Percentiles rank a stretch among this genome's conserved stretches.
These are phyloP conservation scores for Heterobasidion occidentale DNA, from an alignment of 1,284 basidiomycete species.

Conservation along the genomic window DNA sequence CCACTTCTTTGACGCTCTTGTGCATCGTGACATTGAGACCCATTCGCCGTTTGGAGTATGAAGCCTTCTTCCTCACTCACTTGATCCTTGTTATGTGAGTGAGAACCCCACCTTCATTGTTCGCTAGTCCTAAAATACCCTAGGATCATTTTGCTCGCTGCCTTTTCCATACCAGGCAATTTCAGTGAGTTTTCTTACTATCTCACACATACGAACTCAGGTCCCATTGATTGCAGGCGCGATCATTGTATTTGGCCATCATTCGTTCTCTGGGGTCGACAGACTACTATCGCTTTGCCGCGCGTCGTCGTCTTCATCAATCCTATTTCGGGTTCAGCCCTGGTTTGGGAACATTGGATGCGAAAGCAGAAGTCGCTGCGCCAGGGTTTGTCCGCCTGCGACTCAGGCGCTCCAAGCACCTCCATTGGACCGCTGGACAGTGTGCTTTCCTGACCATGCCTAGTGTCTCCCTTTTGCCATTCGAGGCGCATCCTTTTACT, in stretches of 20 bases:
- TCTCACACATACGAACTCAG: neutral
- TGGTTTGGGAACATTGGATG: conserved; percentile 23
- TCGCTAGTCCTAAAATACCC: neutral
- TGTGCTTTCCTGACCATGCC: conserved; percentile 39
- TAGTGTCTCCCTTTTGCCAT: conserved; percentile 29
- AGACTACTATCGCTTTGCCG: conserved; percentile 40
- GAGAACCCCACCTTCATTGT: neutral
- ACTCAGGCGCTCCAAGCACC: conserved; percentile 30
- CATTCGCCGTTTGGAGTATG: conserved; percentile 15
- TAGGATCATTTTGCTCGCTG: conserved; percentile 16
- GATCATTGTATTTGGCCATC: conserved; percentile 44
- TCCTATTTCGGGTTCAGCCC: conserved; percentile 26
- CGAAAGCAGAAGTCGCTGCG: conserved; percentile 38
- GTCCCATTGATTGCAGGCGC: conserved; percentile 9
- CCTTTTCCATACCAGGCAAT: conserved; percentile 26
- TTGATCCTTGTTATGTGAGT: conserved; percentile 17
- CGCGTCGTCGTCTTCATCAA: conserved; percentile 44
- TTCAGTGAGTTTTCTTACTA: conserved; percentile 14
- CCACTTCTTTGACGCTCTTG: conserved; percentile 13
- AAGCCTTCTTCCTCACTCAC: conserved; percentile 19
- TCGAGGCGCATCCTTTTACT: conserved; percentile 49
- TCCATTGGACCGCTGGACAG: conserved; percentile 44
- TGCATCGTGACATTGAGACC: conserved; percentile 17
- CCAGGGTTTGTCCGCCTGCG: conserved; percentile 44
- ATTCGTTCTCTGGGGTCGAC: conserved; percentile 63